Evolutionary conservation across 2,329 filamentous ascomycete species (phyloP), one percentile per base, ranked within the genome.

Genomic region (Raffaelea ambrosiae): DNA sequence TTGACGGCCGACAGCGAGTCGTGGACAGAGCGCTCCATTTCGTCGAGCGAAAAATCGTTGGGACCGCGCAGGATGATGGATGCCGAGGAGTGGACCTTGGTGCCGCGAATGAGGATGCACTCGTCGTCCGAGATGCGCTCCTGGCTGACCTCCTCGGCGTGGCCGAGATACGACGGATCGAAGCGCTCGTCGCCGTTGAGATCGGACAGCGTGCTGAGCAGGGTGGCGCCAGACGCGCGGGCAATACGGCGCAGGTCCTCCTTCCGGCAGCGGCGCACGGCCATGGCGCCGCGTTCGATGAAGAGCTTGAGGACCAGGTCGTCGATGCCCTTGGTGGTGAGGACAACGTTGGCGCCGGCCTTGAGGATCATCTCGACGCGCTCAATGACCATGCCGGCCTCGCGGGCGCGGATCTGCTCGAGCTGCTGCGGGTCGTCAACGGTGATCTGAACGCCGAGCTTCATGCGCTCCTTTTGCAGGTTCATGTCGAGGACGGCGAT

Each of bases 101-200:
- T 95, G 48, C 91, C 91, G 75, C 93, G 95, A 64, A 98, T 79
- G 54, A 98, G 72, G 56, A 98, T 98, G 68, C 91, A 97, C 73
- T 98, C 93, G 58, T 98, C 93, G 61, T 98, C 93, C 3, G 93
- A 97, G 64, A 98, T 97, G 61, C 91, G 86, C 74, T 97, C 93
- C 69, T 98, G 93, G n/a, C 86, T 79, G 53, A 98, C 91, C 69
- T 97, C 93, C 59, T 98, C 93, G 14, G 93, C 93, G 55, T 88
- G 76, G 51, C 93, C 93, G 35, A 98, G 76, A 63, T 88, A 87
- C 38, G 89, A 89, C 20, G 88, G 73, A 58, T 98, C 93, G 60
- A 97, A 98, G 64, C 86, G 88, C 73, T 98, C 93, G 64, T 98
- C 93, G 50, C 93, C 93, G 63, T 98, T 97, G 54, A 98, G 74